phyloP scores from a whole-genome alignment of 2,329 filamentous ascomycete species.

The Venturia effusa region DNA sequence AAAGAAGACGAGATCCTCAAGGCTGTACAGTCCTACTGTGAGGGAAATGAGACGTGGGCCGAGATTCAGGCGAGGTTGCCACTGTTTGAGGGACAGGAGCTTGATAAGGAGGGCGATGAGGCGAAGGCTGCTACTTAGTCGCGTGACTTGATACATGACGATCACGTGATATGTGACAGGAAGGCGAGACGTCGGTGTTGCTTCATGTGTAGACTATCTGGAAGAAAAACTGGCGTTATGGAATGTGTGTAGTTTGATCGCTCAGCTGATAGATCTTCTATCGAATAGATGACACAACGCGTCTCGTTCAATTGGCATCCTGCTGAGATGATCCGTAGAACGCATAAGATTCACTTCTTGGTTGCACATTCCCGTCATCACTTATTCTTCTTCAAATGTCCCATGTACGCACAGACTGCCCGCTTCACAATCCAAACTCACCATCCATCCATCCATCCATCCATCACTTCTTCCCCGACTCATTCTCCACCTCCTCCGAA shows the following conservation, averaged over 20 bases:
- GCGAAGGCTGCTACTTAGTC: neutral
- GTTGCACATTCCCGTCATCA: too few relatives aligned
- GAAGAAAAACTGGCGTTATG: neutral
- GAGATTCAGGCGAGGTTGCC: slow-evolving; percentile 71
- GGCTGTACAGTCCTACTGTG: slow-evolving; percentile 55
- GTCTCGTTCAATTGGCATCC: neutral
- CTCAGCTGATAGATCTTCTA: neutral
- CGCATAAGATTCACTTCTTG: too few relatives aligned
- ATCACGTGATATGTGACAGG: neutral
- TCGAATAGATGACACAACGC: neutral
- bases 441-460: neutral
- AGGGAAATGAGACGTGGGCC: slow-evolving; percentile 53
- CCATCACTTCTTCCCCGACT: neutral
- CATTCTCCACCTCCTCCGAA: neutral
- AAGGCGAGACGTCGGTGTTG: neutral
- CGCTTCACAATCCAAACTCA: neutral
- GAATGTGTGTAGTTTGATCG: neutral
- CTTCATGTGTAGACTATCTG: neutral
- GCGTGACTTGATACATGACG: neutral
- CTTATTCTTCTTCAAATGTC: too few relatives aligned
- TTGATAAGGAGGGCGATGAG: slow-evolving; percentile 5
- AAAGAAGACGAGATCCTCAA: slow-evolving; percentile 68
- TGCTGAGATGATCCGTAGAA: neutral
- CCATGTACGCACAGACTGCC: too few relatives aligned
- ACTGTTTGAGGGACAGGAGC: slow-evolving; percentile 67